Percentiles rank a stretch among this genome's conserved stretches.
phyloP scores from a whole-genome alignment of 140 eudicot species.

The Anethum foeniculum region DNA sequence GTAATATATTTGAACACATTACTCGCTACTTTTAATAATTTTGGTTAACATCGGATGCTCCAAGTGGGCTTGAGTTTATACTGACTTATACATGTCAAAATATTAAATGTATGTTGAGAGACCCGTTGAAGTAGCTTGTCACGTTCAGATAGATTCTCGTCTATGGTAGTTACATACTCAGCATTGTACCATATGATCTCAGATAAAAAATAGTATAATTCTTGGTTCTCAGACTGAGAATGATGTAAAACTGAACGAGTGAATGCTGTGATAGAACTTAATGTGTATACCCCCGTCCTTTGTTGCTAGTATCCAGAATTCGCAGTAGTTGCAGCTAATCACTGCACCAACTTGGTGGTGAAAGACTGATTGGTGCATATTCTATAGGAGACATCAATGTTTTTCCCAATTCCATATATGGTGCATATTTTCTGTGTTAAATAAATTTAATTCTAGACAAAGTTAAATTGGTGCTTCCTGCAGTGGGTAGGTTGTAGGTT shows the following conservation, averaged over 20 bases:
- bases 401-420: not conserved
- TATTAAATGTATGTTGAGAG: conserved; percentile 30
- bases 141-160: not conserved
- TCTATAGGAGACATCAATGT: not conserved
- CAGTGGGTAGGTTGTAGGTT: conserved; percentile 45
- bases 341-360: conserved; percentile 62
- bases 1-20: not conserved
- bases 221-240: conserved; percentile 48
- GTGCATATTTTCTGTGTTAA: not conserved
- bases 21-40: not conserved
- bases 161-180: not conserved
- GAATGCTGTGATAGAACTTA: conserved; percentile 48
- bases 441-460: conserved; percentile 36
- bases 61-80: conserved; percentile 21
- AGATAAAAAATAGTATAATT: conserved; percentile 43
- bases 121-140: conserved; percentile 55
- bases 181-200: conserved; percentile 13
- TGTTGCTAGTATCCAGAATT: conserved; percentile 55
- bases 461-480: conserved; percentile 69
- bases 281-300: conserved; percentile 53
- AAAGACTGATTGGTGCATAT: conserved; percentile 73
- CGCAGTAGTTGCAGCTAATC: no score
- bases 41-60: conserved; percentile 29
- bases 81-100: conserved; percentile 28
- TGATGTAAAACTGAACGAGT: conserved; percentile 31